phyloP scores from a whole-genome alignment of 2,329 filamentous ascomycete species.

The Thielaviopsis populi region DNA sequence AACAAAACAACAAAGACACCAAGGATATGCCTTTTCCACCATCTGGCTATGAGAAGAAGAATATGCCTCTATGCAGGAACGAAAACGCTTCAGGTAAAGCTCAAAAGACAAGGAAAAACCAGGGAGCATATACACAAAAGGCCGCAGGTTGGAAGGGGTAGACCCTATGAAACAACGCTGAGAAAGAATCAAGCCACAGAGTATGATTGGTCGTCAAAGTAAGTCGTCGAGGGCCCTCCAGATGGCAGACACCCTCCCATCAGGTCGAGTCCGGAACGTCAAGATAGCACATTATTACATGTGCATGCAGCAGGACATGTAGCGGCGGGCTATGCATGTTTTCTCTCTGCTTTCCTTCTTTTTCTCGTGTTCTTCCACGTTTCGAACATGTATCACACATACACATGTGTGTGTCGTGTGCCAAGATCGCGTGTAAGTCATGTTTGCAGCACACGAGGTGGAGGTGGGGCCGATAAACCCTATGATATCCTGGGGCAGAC shows the following conservation, averaged over 20 bases:
- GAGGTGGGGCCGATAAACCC: neutral
- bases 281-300: neutral
- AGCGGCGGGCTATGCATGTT: neutral
- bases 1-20: neutral
- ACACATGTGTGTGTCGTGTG: neutral
- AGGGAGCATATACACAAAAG: neutral
- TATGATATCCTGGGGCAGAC: too few species aligned
- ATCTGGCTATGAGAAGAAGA: neutral
- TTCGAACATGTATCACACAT: neutral
- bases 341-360: neutral
- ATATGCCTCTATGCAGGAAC: conserved; percentile 5
- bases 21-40: neutral
- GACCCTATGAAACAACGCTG: neutral
- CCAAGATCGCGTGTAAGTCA: neutral
- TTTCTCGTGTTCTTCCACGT: neutral
- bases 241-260: neutral
- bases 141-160: neutral
- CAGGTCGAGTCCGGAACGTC: neutral
- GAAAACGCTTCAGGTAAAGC: neutral
- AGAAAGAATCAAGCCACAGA: neutral
- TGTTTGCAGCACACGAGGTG: neutral
- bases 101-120: neutral
- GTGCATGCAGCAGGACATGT: neutral
- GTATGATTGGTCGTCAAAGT: neutral
- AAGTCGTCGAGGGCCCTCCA: neutral